These are phyloP conservation scores for Helotiales sp. DNA, from an alignment of 2,329 filamentous ascomycete species.

Conservation along the genomic window DNA sequence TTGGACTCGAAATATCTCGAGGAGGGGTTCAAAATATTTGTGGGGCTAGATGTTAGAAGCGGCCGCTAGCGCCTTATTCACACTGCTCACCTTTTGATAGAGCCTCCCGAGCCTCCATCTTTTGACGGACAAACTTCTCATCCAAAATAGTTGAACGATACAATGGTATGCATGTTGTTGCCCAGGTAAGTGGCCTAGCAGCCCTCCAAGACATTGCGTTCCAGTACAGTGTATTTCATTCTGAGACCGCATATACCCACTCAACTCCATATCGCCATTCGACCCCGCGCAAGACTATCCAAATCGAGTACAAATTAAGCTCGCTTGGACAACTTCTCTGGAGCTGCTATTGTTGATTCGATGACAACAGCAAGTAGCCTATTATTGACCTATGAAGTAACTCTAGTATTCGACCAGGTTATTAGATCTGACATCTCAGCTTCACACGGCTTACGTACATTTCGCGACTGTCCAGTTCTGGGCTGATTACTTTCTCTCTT, in stretches of 20 bases:
- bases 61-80: conserved; percentile 1
- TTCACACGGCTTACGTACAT: not conserved
- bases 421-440: not conserved
- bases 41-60: conserved; percentile 1
- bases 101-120: too few species aligned
- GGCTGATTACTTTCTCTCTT: not conserved
- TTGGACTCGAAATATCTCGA: not conserved
- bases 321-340: not conserved
- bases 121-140: too few species aligned
- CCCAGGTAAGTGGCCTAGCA: too few species aligned
- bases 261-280: not conserved
- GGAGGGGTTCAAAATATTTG: conserved; percentile 14
- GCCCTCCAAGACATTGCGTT: too few species aligned
- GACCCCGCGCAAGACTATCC: not conserved
- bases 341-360: not conserved
- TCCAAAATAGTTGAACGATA: too few species aligned
- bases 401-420: not conserved
- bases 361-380: too few species aligned
- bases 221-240: too few species aligned
- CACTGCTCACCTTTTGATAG: not conserved
- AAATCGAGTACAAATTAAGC: not conserved
- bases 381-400: not conserved
- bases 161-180: too few species aligned
- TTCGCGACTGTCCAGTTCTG: not conserved
- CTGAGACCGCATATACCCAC: too few species aligned